phyloP scores from a whole-genome alignment of 2,329 filamentous ascomycete species.

The Alternaria postmessia region DNA sequence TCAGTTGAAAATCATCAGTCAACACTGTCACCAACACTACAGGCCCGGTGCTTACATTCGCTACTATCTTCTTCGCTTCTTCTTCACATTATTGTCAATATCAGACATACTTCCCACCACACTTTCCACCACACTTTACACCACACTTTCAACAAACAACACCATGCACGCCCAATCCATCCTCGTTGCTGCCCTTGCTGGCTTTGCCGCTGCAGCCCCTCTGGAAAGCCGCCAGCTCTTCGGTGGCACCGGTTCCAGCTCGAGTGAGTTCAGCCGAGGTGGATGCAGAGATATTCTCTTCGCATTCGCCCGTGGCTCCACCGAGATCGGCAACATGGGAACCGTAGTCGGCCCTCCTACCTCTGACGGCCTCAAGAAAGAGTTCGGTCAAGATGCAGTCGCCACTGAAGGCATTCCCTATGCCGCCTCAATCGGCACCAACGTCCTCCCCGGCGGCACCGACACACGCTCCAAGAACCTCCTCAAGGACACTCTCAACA shows the following conservation, averaged over 20 bases:
- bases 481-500: slow-evolving; percentile 34
- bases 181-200: slow-evolving; percentile 29
- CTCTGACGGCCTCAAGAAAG: slow-evolving; percentile 39
- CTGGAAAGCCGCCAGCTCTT: slow-evolving; percentile 36
- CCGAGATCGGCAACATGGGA: slow-evolving; percentile 60
- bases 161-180: slow-evolving; percentile 41
- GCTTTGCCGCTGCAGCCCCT: slow-evolving; percentile 32
- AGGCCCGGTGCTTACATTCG: slow-evolving; percentile 6
- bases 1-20: slow-evolving; percentile 6
- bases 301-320: slow-evolving; percentile 60
- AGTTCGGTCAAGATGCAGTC: slow-evolving; percentile 36
- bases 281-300: slow-evolving; percentile 56
- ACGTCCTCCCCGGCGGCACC: slow-evolving; percentile 43
- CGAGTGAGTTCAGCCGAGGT: slow-evolving; percentile 52
- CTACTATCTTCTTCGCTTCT: slow-evolving; percentile 6
- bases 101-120: not conserved
- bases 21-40: slow-evolving; percentile 1
- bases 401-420: slow-evolving; percentile 47
- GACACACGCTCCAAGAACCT: slow-evolving; percentile 29
- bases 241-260: slow-evolving; percentile 30
- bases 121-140: slow-evolving; percentile 2
- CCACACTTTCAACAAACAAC: slow-evolving; percentile 12
- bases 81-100: not conserved
- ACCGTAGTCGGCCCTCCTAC: slow-evolving; percentile 43
- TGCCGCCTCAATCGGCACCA: slow-evolving; percentile 37